Conservation (phyloP, 2,329 filamentous ascomycete species). For the Aureobasidium sp. region DNA sequence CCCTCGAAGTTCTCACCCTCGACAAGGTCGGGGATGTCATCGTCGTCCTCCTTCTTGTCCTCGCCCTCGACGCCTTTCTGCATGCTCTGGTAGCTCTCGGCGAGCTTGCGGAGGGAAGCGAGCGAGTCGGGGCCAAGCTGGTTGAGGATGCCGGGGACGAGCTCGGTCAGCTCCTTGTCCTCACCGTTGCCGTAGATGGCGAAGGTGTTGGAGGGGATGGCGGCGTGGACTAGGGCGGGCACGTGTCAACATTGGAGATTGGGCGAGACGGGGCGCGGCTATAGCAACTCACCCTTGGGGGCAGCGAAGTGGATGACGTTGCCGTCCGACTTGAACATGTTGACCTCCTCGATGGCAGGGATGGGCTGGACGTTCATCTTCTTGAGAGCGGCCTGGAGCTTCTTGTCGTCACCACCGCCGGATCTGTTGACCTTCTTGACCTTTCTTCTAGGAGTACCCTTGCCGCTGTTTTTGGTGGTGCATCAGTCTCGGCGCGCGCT, state of each 20-base stretch:
- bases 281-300: conserved; percentile 70
- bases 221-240: conserved; percentile 71
- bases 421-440: conserved; percentile 95
- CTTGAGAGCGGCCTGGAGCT: conserved; percentile 94
- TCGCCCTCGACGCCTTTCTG: conserved; percentile 81
- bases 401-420: conserved; percentile 96
- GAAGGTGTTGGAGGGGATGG: conserved; percentile 97
- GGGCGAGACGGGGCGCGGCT: not conserved
- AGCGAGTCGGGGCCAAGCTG: conserved; percentile 98
- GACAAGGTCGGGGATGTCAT: conserved; percentile 92
- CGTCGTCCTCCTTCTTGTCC: conserved; percentile 62
- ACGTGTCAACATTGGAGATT: conserved; percentile 4
- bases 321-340: conserved; percentile 99
- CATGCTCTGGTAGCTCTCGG: conserved; percentile 98
- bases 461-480: conserved; percentile 55
- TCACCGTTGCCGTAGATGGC: conserved; percentile 98
- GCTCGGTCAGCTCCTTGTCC: conserved; percentile 99
- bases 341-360: conserved; percentile 99
- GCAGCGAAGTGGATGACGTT: conserved; percentile 99
- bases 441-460: conserved; percentile 95
- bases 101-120: conserved; percentile 93
- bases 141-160: conserved; percentile 98
- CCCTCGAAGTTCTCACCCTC: conserved; percentile 97
- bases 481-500: conserved; percentile 16
- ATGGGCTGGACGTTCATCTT: conserved; percentile 99